phyloP scores from a whole-genome alignment of 2,329 filamentous ascomycete species.

The Fusarium marasasianum region DNA sequence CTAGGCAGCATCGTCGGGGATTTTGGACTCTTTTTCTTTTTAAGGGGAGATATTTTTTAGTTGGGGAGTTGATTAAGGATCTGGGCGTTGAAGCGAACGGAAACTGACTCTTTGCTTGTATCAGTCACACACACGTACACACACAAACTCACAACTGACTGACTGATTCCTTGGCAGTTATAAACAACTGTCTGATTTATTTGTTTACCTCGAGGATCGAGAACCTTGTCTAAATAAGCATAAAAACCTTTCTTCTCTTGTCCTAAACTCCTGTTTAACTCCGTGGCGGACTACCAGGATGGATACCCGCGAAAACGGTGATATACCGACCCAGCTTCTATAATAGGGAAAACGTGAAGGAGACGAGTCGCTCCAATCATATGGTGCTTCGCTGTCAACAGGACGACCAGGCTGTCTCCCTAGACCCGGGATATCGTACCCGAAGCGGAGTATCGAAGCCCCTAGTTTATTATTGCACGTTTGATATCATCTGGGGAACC shows the following conservation, averaged over 20 bases:
- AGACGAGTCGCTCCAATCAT: constrained; percentile 16
- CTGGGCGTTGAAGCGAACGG: constrained; percentile 21
- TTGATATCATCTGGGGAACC: constrained; percentile 23
- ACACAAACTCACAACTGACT: constrained; percentile 4
- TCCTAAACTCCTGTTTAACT: neutral
- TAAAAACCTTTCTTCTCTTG: constrained; percentile 10
- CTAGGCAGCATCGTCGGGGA: constrained; percentile 4
- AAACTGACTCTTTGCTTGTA: constrained; percentile 4
- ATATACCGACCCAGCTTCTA: constrained; percentile 8
- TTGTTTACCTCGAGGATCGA: neutral
- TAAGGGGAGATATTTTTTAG: constrained; percentile 8
- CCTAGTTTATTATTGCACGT: constrained; percentile 22
- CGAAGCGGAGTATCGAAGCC: constrained; percentile 6
- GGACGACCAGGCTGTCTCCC: neutral
- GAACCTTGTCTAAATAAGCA: constrained; percentile 28
- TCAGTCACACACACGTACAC: neutral
- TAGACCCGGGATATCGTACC: constrained; percentile 5
- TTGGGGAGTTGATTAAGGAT: constrained; percentile 20
- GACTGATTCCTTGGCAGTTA: neutral
- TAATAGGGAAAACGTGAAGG: constrained; percentile 3
- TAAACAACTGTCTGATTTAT: neutral
- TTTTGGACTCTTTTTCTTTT: neutral
- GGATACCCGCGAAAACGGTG: constrained; percentile 1
- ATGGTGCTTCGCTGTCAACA: neutral
- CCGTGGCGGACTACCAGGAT: neutral